A percentile compares a stretch with the other conserved stretches of the same genome.
Evolutionary conservation across 2,329 filamentous ascomycete species (phyloP).

Genomic region (Diaporthe sp.): DNA sequence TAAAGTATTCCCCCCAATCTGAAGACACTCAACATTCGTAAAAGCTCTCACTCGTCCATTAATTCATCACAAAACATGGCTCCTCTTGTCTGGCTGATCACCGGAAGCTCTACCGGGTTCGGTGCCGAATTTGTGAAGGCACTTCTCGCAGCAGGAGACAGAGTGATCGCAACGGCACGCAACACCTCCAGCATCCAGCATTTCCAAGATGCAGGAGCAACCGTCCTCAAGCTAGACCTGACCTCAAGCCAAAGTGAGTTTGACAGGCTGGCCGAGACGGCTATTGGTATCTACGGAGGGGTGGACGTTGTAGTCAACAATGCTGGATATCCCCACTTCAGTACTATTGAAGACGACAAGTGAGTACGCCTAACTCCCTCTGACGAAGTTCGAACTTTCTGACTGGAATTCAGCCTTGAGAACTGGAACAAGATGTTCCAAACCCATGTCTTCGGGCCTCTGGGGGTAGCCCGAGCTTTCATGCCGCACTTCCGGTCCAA

Average conservation of each 20-base stretch:
- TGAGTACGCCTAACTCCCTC: background rate
- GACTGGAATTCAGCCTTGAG: background rate
- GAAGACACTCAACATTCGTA: background rate
- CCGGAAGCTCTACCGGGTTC: constrained; percentile 66
- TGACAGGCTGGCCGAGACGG: background rate
- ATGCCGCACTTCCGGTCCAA: background rate
- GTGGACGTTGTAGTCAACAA: constrained; percentile 55
- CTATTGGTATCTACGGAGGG: constrained; percentile 6
- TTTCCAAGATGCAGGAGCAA: background rate
- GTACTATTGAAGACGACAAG: background rate
- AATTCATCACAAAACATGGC: constrained; percentile 26
- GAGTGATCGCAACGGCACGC: constrained; percentile 65
- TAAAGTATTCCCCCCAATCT: no score
- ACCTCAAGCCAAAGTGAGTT: background rate
- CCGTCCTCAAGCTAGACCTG: background rate
- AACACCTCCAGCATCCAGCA: constrained; percentile 48
- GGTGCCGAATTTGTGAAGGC: constrained; percentile 60
- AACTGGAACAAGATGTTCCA: background rate
- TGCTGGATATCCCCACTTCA: constrained; percentile 45
- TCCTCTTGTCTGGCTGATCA: constrained; percentile 66
- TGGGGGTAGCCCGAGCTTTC: background rate
- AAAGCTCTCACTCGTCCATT: background rate
- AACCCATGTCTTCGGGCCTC: background rate
- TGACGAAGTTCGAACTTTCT: background rate
- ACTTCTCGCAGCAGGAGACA: constrained; percentile 62